Base-by-base conservation (phyloP, 176 grass and related monocot species). In the Carex scoparia region DNA sequence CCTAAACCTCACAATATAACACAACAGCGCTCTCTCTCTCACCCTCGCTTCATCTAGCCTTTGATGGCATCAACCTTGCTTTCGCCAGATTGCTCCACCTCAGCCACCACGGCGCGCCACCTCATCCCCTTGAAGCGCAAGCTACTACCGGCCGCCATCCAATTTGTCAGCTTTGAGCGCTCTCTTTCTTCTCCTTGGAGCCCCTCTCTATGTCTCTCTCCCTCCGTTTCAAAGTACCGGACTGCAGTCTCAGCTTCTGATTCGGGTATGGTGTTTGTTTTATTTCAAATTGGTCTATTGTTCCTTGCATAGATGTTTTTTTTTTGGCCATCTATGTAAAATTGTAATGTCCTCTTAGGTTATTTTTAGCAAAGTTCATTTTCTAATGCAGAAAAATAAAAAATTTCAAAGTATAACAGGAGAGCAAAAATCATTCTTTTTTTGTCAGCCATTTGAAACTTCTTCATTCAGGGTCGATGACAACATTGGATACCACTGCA, bases 401-500 rank as follows among this genome's bases (percentile, higher is more conserved):
- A 6, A 16, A 30, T 6, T 79, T 1, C 10, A 11, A 18, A 37
- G 12, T 14, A 32, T 62, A n/a, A 31, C 12, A 30, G 35, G 16
- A 15, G 54, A 79, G 49, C 10, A 51, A 79, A n/a, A 57, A 16
- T 79, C 2, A 10, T 80, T 61, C 2, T 10, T 10, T 66, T 70
- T 84, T 62, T 49, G 2, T 49, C 14, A 69, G 31, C 19, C 27
- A 56, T 10, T 69, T 85, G 31, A 49, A 81, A 7, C 27, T 58
- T 82, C 28, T 67, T 40, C 68, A 6, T 86, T 65, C 65, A 94
- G 91, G 76, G 0, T 89, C 91, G 3, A 77, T 84, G 60, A 65
- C 78, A 57, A 57, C 74, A 12, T 7, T 83, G 0, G 88, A 92
- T 69, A 77, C 83, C 31, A 67, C 84, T 42, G 86, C 91, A 35